phyloP scores from a whole-genome alignment of 2,329 filamentous ascomycete species.

The Leptographium lundbergii region DNA sequence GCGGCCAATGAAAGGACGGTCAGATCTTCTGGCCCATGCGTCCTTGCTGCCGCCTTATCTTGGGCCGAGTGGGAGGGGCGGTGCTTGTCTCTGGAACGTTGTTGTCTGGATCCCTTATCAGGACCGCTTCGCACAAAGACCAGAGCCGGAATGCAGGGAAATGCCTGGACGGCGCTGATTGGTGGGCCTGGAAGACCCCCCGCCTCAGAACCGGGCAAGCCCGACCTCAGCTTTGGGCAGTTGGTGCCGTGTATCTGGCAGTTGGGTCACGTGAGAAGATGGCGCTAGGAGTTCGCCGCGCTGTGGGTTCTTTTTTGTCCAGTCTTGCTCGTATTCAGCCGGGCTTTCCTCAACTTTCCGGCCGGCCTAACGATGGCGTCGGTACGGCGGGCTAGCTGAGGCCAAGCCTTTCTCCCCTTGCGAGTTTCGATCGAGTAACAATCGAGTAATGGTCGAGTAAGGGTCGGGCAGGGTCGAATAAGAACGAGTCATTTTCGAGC shows the following conservation, averaged over 20 bases:
- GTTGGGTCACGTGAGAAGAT: background rate
- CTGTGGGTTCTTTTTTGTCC: background rate
- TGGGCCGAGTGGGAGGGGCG: background rate
- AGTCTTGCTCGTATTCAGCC: background rate
- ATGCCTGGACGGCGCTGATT: background rate
- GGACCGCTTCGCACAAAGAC: background rate
- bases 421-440: conserved; percentile 33
- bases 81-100: background rate
- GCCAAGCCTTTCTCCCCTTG: conserved; percentile 4
- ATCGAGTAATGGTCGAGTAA: conserved; percentile 24
- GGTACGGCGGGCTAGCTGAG: too few relatives aligned
- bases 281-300: background rate
- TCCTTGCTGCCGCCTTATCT: background rate
- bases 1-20: background rate
- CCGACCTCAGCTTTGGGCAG: background rate
- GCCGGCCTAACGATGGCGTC: too few relatives aligned
- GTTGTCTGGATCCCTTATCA: background rate
- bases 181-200: background rate
- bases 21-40: background rate
- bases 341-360: background rate
- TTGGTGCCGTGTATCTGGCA: background rate
- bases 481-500: background rate
- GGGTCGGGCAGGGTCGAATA: conserved; percentile 9
- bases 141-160: background rate
- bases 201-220: background rate